Evolutionary conservation across 2,329 filamentous ascomycete species (phyloP).

Genomic region (Aspergillus sp.): DNA sequence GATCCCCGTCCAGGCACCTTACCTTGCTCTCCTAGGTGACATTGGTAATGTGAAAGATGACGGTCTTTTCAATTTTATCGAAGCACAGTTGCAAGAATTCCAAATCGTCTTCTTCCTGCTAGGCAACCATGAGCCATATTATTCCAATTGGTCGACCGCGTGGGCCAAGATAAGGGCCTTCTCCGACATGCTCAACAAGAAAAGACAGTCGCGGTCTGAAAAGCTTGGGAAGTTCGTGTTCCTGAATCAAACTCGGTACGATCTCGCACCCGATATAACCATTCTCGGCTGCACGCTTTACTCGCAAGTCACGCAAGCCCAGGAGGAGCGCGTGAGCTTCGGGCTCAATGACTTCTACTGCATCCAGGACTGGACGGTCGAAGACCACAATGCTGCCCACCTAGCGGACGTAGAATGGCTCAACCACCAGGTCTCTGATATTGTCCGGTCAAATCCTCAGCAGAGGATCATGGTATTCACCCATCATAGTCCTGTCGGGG

Average conservation of each 20-base stretch:
- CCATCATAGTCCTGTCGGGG: slow-evolving; percentile 30
- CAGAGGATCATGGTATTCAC: slow-evolving; percentile 33
- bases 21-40: slow-evolving; percentile 51
- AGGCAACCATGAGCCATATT: slow-evolving; percentile 52
- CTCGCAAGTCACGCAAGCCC: slow-evolving; percentile 38
- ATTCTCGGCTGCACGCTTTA: slow-evolving; percentile 45
- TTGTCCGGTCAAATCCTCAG: slow-evolving; percentile 22
- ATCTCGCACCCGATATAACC: slow-evolving; percentile 29
- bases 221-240: slow-evolving; percentile 32
- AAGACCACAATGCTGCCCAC: slow-evolving; percentile 24
- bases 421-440: slow-evolving; percentile 28
- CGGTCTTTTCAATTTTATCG: slow-evolving; percentile 42
- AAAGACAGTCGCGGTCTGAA: slow-evolving; percentile 3
- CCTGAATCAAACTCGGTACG: slow-evolving; percentile 33
- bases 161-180: slow-evolving; percentile 18
- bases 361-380: slow-evolving; percentile 32
- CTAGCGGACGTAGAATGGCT: slow-evolving; percentile 31
- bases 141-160: slow-evolving; percentile 20
- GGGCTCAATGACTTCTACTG: slow-evolving; percentile 47
- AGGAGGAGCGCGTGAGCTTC: slow-evolving; percentile 32
- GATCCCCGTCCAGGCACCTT: slow-evolving; percentile 41
- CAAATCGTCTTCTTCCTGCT: slow-evolving; percentile 44
- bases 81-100: slow-evolving; percentile 43
- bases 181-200: slow-evolving; percentile 12
- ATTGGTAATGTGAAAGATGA: slow-evolving; percentile 43